phyloP scores from a whole-genome alignment of 495 filamentous ascomycete species.

The Hypoxylon lenormandii region DNA sequence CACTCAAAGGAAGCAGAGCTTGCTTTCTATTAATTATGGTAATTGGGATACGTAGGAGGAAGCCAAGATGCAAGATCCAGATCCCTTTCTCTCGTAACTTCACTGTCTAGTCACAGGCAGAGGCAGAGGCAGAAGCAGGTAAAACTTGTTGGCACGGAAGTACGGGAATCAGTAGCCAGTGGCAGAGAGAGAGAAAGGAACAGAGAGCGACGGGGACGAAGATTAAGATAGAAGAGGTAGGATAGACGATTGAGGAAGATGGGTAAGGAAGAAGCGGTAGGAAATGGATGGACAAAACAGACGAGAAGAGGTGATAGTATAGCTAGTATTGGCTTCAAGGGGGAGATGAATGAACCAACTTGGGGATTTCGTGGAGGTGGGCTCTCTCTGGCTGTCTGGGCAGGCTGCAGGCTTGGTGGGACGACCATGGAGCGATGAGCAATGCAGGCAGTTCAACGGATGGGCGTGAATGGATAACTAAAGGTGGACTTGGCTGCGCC shows the following conservation, averaged over 20 bases:
- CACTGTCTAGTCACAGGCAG: background rate
- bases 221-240: conserved; percentile 52
- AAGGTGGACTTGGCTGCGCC: conserved; percentile 29
- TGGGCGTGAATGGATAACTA: conserved; percentile 37
- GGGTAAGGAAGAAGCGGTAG: conserved; percentile 50
- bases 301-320: conserved; percentile 41
- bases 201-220: conserved; percentile 50
- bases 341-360: conserved; percentile 36
- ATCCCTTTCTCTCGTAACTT: conserved; percentile 31
- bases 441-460: conserved; percentile 47
- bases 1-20: conserved; percentile 49
- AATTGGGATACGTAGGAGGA: conserved; percentile 43
- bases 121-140: too few species aligned
- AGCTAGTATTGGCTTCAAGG: conserved; percentile 43
- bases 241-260: conserved; percentile 48
- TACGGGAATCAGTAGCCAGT: conserved; percentile 42
- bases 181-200: conserved; percentile 48
- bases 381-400: conserved; percentile 30
- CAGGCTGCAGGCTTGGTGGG: conserved; percentile 47
- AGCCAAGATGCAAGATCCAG: conserved; percentile 35
- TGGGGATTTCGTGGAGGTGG: conserved; percentile 46
- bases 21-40: conserved; percentile 50
- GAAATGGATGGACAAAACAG: conserved; percentile 51
- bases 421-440: conserved; percentile 51
- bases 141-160: conserved; percentile 24